Percentiles rank a stretch among this genome's conserved stretches.
These are phyloP conservation scores for Myxozyma neotropica DNA, from an alignment of 805 yeast species.

Conservation along the genomic window DNA sequence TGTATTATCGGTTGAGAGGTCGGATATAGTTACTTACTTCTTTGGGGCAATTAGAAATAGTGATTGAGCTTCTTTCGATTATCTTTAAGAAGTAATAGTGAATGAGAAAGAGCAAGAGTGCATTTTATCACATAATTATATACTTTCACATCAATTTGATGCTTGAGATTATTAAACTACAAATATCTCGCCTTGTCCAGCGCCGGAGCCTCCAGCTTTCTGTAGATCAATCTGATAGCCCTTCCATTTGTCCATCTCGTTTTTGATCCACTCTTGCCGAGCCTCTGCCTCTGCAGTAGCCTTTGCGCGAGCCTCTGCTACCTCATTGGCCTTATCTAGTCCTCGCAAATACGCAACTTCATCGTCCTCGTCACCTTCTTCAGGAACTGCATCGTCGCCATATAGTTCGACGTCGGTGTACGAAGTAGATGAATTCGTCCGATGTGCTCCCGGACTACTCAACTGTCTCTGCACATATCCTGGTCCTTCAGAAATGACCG, in stretches of 20 bases:
- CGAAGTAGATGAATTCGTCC: slow-evolving; percentile 7
- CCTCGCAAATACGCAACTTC: slow-evolving; percentile 19
- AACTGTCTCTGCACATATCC: slow-evolving; percentile 5
- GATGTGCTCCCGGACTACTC: slow-evolving; percentile 3
- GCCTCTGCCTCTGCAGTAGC: slow-evolving; percentile 13
- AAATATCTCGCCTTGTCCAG: slow-evolving; percentile 28
- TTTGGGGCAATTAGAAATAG: too few relatives aligned
- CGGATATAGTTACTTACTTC: not conserved
- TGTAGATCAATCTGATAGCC: slow-evolving; percentile 28
- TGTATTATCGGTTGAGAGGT: not conserved
- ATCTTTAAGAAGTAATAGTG: too few relatives aligned
- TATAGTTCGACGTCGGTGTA: slow-evolving; percentile 33
- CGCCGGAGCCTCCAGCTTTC: slow-evolving; percentile 20
- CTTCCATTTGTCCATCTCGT: slow-evolving; percentile 31
- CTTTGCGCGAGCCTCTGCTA: slow-evolving; percentile 6
- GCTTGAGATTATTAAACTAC: slow-evolving; percentile 23
- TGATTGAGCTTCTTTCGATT: too few relatives aligned
- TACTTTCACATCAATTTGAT: too few relatives aligned
- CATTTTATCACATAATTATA: too few relatives aligned
- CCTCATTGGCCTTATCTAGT: slow-evolving; percentile 8
- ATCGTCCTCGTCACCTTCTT: slow-evolving; percentile 19
- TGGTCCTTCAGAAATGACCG: slow-evolving; percentile 23
- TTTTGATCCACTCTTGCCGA: slow-evolving; percentile 21
- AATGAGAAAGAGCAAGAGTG: too few relatives aligned
- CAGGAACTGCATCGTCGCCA: slow-evolving; percentile 18